Conservation (phyloP, 2,329 filamentous ascomycete genomes). For the Diaporthe caulivora region DNA sequence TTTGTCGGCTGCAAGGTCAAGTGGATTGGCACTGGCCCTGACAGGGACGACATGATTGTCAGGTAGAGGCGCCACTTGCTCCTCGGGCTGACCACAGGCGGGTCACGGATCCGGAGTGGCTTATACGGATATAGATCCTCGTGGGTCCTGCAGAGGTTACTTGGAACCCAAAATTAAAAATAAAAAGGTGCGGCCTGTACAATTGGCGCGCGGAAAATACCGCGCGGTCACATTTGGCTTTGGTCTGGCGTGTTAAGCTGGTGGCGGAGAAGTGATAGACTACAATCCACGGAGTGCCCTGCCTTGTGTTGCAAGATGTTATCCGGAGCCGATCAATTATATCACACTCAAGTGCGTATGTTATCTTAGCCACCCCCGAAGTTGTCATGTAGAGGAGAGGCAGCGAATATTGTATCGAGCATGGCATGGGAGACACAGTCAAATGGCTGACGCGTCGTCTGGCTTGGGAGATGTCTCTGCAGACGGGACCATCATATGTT, state of each 20-base stretch:
- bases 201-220: constrained; percentile 59
- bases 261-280: constrained; percentile 51
- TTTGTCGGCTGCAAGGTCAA: constrained; percentile 72
- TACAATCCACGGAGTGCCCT: constrained; percentile 50
- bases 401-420: constrained; percentile 53
- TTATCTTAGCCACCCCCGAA: not conserved
- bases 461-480: too few relatives aligned
- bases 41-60: constrained; percentile 73
- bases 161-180: constrained; percentile 14
- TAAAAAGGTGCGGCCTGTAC: constrained; percentile 49
- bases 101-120: constrained; percentile 19
- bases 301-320: not conserved
- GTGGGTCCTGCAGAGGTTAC: constrained; percentile 22
- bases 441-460: not conserved
- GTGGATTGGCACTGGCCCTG: constrained; percentile 76
- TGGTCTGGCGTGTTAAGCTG: constrained; percentile 62
- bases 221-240: constrained; percentile 65
- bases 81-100: not conserved
- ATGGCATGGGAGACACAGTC: not conserved
- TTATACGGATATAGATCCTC: constrained; percentile 11
- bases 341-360: not conserved
- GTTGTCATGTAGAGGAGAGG: constrained; percentile 54
- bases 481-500: not conserved
- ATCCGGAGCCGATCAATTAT: not conserved
- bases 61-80: constrained; percentile 49